Base-by-base conservation (phyloP, 179 eudicot species). In the Gypsophila paniculata region DNA sequence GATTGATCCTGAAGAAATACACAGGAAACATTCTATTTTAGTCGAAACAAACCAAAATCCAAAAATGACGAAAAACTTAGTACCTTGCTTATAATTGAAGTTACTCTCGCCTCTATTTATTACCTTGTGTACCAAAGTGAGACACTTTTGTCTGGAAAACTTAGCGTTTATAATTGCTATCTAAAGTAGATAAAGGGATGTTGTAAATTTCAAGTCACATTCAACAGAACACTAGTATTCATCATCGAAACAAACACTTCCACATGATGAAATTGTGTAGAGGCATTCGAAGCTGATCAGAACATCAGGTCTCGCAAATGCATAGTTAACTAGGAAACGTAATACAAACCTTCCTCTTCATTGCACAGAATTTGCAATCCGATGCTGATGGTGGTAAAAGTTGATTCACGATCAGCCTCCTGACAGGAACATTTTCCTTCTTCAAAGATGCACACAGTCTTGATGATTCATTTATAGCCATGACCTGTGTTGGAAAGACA, bases 381-480 rank as follows among this genome's bases (percentile, higher is more conserved):
- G 97, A 94, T 59, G 94, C 81, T 17, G 99, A 94, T 51, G 97
- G 94, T 9, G 97, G 99, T 78, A 94, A 89, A 80, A 94, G 65
- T 77, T 94, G 99, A 84, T 94, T 94, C 32, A 91, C 97, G 66
- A 94, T 78, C 68, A 94, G 99, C 86, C 92, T 87, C 82, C 79
- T 91, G 74, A 91, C 96, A 54, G 97, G 99, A 69, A 94, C 99
- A 75, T 68, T 70, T 86, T 94, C 99, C 85, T 89, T 94, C 83
- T 78, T 88, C 82, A 94, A 75, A 46, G 99, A 94, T 76, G 91
- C 86, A 79, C 81, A 82, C 49, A 94, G 86, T 81, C 97, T 94
- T 67, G 99, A 82, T 61, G 99, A 94, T 83, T 94, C 99, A 77
- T 84, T 94, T 46, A 91, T 84, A 51, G 97, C 97, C 97, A 94